Conservation (phyloP, 495 filamentous ascomycete species). For the Hypoxylon lienhwacheense region DNA sequence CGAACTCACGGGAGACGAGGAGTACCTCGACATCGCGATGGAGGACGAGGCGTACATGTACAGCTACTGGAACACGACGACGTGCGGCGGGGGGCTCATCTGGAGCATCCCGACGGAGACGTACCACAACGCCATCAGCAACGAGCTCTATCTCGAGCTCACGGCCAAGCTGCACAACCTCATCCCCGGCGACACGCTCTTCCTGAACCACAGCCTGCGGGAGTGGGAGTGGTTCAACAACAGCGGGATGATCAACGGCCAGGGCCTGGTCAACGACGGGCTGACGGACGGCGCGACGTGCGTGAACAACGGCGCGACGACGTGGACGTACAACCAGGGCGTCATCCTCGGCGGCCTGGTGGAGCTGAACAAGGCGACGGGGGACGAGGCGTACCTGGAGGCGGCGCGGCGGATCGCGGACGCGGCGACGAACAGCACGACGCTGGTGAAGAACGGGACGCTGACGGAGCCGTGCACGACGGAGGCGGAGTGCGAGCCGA, state of each 20-base stretch:
- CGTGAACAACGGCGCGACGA: slow-evolving; percentile 60
- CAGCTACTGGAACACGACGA: slow-evolving; percentile 56
- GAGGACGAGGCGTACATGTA: slow-evolving; percentile 61
- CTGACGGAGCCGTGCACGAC: slow-evolving; percentile 62
- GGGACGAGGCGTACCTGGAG: slow-evolving; percentile 47
- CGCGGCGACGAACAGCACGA: slow-evolving; percentile 51
- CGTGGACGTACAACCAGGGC: slow-evolving; percentile 77
- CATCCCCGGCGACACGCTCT: slow-evolving; percentile 50
- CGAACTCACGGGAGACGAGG: slow-evolving; percentile 56
- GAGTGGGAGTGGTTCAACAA: slow-evolving; percentile 68
- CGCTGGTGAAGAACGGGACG: slow-evolving; percentile 55
- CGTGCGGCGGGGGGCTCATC: slow-evolving; percentile 60
- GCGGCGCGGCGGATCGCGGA: slow-evolving; percentile 61
- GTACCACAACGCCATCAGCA: slow-evolving; percentile 69
- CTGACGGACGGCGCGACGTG: slow-evolving; percentile 55
- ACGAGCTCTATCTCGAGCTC: slow-evolving; percentile 69
- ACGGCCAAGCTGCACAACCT: slow-evolving; percentile 68
- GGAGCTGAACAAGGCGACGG: slow-evolving; percentile 53
- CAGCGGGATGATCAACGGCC: slow-evolving; percentile 63
- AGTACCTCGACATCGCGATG: slow-evolving; percentile 57
- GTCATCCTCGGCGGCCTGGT: slow-evolving; percentile 69
- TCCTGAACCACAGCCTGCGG: slow-evolving; percentile 54
- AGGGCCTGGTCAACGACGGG: slow-evolving; percentile 67
- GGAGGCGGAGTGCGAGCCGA: slow-evolving; percentile 51
- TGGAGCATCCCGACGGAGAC: slow-evolving; percentile 59